Evolutionary conservation across 345 rosid genomes (phyloP).

Genomic region (Populus davidiana): DNA sequence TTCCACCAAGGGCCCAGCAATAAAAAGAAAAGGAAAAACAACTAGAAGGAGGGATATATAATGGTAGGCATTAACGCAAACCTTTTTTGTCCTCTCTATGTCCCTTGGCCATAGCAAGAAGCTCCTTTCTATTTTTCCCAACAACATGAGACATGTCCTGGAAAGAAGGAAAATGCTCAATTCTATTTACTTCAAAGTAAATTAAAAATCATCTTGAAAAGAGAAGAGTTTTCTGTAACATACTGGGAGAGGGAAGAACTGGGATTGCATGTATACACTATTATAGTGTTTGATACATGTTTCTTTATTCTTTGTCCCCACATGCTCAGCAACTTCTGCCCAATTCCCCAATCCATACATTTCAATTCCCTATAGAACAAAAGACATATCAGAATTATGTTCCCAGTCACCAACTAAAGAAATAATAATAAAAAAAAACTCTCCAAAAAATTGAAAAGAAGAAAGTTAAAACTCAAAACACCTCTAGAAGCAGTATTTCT

Average conservation of each 20-base stretch:
- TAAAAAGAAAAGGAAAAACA: background rate
- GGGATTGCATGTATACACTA: constrained; percentile 74
- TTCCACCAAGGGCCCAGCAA: constrained; percentile 3
- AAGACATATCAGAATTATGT: background rate
- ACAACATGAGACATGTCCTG: constrained; percentile 96
- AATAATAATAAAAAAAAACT: background rate
- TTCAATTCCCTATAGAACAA: constrained; percentile 73
- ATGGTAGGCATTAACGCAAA: constrained; percentile 12
- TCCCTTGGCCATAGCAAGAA: constrained; percentile 97
- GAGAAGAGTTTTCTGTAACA: constrained; percentile 18
- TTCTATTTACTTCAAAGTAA: background rate
- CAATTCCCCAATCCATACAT: constrained; percentile 98
- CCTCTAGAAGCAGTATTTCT: constrained; percentile 96
- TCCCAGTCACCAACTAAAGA: background rate
- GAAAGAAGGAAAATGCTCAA: constrained; percentile 9
- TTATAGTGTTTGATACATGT: constrained; percentile 75
- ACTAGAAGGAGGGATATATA: background rate
- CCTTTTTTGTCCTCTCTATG: constrained; percentile 85
- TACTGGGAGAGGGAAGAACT: constrained; percentile 92
- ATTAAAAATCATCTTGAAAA: background rate
- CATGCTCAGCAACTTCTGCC: constrained; percentile 96
- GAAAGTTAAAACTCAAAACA: constrained; percentile 17
- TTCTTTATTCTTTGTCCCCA: constrained; percentile 94
- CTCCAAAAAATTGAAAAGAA: background rate
- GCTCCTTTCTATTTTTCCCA: constrained; percentile 91